phyloP scores from a whole-genome alignment of 805 yeast species.

The Wickerhamomyces pijperi region DNA sequence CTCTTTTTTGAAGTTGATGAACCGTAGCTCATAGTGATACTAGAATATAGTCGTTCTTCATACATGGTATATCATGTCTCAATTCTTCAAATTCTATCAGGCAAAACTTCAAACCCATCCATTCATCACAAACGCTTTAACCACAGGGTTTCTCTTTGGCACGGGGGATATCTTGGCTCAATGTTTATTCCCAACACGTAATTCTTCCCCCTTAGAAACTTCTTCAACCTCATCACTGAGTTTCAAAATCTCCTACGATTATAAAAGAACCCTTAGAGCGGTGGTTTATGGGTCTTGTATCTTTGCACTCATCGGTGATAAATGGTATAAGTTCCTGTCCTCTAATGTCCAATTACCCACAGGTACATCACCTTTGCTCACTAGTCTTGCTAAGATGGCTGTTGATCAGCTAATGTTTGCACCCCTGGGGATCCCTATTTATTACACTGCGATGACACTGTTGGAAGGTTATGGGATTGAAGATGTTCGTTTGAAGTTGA shows the following conservation, averaged over 20 bases:
- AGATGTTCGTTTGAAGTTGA: constrained; percentile 31
- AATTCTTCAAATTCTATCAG: constrained; percentile 11
- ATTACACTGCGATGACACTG: constrained; percentile 54
- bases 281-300: constrained; percentile 59
- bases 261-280: constrained; percentile 48
- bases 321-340: constrained; percentile 52
- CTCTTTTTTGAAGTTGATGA: too few species aligned
- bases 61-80: too few species aligned
- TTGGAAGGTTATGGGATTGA: constrained; percentile 42
- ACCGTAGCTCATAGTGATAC: too few species aligned
- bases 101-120: constrained; percentile 30
- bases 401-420: constrained; percentile 72
- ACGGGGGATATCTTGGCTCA: constrained; percentile 74
- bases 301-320: constrained; percentile 67
- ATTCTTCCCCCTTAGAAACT: constrained; percentile 5
- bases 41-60: too few species aligned
- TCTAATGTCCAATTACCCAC: constrained; percentile 28
- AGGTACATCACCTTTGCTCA: constrained; percentile 7
- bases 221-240: background rate
- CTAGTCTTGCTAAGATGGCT: constrained; percentile 40
- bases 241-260: constrained; percentile 29
- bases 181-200: constrained; percentile 28
- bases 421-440: constrained; percentile 66
- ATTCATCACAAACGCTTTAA: constrained; percentile 39
- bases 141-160: constrained; percentile 57